Base-by-base conservation (phyloP, 805 yeast species). In the Wickerhamiella occidentalis region DNA sequence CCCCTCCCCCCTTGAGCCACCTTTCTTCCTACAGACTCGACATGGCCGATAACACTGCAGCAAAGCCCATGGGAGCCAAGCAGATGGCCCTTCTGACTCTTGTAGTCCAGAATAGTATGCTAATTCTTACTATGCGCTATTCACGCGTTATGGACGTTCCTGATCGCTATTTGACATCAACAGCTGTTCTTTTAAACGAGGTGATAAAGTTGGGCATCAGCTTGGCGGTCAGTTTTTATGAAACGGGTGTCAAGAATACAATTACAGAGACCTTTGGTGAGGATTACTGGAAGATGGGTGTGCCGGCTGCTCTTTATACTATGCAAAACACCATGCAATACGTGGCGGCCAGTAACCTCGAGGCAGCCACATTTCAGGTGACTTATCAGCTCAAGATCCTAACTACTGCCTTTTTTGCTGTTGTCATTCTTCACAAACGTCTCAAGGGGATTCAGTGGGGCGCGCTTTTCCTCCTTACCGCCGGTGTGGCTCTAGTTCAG, bases 311-410 rank as follows among this genome's bases (percentile, higher is more conserved):
- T 11, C 59, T 68, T 18, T 68, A 68, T 55, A 68, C 70, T n/a
- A 38, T 65, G 42, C 69, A 65, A 54, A 68, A 68, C 57, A 58
- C 66, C 29, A 57, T 68, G 44, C 71, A 68, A 53, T 68, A 68
- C 49, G 66, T 65, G 21, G 72, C 72, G 2, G 72, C 68, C 7
- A 64, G 70, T 15, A 65, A 67, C 57, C 57, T 68, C 35, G 68
- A 66, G 44, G 72, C 72, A 1, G 70, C 71, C 12, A 65, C 70
- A 6, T 67, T 68, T 56, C 72, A 68, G 58, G 72, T 68, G 48
- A 65, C 70, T 8, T 68, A 68, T 59, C 72, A 68, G 59, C 66
- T 68, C 49, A 68, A 68, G 54, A 68, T 68, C 48, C 56, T 68
- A 53, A 68, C 72, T 15, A 68, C 72, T 6, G 72, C 72, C 19